These are phyloP conservation scores for Annulohypoxylon bovei DNA, from an alignment of 495 filamentous ascomycete species.

Conservation along the genomic window DNA sequence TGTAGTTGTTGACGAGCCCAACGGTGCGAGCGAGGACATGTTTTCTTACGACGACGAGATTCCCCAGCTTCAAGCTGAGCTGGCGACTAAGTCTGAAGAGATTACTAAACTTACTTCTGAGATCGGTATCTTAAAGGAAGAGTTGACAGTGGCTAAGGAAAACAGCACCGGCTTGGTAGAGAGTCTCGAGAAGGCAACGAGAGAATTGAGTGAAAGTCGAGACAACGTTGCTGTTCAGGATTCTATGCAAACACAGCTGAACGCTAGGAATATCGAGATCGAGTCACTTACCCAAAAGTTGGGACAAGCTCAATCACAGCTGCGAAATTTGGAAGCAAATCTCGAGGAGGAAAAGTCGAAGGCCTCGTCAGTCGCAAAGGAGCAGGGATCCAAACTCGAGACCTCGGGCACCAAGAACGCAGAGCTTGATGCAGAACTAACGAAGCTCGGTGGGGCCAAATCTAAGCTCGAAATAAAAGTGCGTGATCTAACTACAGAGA, in stretches of 20 bases:
- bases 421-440: slow-evolving; percentile 53
- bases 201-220: slow-evolving; percentile 66
- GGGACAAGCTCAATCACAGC: slow-evolving; percentile 56
- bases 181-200: slow-evolving; percentile 67
- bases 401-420: slow-evolving; percentile 38
- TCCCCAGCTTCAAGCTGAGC: slow-evolving; percentile 68
- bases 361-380: slow-evolving; percentile 51
- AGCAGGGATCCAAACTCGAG: slow-evolving; percentile 48
- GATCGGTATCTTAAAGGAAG: slow-evolving; percentile 49
- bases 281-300: slow-evolving; percentile 61
- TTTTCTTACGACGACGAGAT: slow-evolving; percentile 86
- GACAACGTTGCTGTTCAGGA: slow-evolving; percentile 67
- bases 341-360: slow-evolving; percentile 59
- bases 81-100: slow-evolving; percentile 60
- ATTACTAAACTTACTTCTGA: slow-evolving; percentile 51
- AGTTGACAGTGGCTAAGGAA: slow-evolving; percentile 65
- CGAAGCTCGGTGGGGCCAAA: slow-evolving; percentile 45
- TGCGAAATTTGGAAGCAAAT: slow-evolving; percentile 65
- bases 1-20: slow-evolving; percentile 48
- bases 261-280: slow-evolving; percentile 59
- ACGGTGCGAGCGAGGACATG: slow-evolving; percentile 74
- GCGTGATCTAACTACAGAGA: slow-evolving; percentile 45
- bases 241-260: slow-evolving; percentile 57
- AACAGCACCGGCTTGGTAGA: slow-evolving; percentile 71
- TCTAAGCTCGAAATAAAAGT: slow-evolving; percentile 47